Base-by-base conservation (phyloP, 306 rosid species). In the Leucaena leucocephala region DNA sequence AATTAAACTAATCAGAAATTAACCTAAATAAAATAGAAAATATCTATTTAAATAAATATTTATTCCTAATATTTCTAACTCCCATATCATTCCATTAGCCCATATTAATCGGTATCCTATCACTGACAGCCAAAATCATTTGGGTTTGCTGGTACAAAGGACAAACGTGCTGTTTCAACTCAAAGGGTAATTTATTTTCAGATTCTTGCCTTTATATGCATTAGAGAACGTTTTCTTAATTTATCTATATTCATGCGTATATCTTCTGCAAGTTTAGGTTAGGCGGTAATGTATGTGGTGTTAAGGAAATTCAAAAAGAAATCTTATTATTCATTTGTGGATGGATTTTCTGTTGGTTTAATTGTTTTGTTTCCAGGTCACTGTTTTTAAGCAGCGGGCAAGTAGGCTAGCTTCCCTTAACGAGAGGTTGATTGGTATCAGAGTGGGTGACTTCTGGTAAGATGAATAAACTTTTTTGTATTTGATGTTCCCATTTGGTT, bases 121-220 rank as follows among this genome's bases (percentile, higher is more conserved):
- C 27, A 27, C 80, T 69, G 81, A 76, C 92, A 95, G 97, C 84
- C 94, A 70, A 91, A 88, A 82, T 93, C 97, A 78, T 95, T 95
- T 86, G 99, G 99, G 79, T 95, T 95, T 85, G 89, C 99, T 15
- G 99, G 99, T 71, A 95, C 97, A 45, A 95, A 95, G 86, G 99
- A 95, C 76, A 95, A 95, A 78, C 99, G 98, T 10, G 80, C 99
- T 79, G 90, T 95, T 84, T 63, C 98, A 5, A 90, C 93, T 82
- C 99, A 93, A 27, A 27, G 27, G 27, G 99, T 95, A 90, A 82
- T 80, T 44, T 27, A 27, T 83, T 68, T 76, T 46, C 9, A 57
- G 83, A 19, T 74, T 66, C 65, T 19, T 83, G 64, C 73, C 65
- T 64, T 45, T 58, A 57, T 72, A 33, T 67, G 44, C 46, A 11